phyloP scores from a whole-genome alignment of 2,329 filamentous ascomycete species.

The Phyllosticta citriasiana region DNA sequence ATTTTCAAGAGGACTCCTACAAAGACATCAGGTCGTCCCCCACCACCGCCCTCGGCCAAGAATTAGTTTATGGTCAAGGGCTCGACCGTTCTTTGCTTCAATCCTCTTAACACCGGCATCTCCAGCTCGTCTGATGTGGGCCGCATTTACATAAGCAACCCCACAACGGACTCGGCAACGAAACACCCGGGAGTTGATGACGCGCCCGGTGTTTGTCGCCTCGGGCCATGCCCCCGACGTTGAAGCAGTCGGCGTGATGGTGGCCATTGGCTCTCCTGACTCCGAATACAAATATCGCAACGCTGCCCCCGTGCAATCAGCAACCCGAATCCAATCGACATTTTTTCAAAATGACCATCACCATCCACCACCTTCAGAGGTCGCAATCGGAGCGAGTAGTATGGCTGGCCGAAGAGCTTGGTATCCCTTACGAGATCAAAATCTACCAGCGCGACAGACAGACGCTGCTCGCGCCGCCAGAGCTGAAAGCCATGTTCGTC shows the following conservation, averaged over 20 bases:
- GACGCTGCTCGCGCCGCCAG: constrained; percentile 18
- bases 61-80: neutral
- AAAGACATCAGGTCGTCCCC: neutral
- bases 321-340: neutral
- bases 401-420: constrained; percentile 57
- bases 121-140: neutral
- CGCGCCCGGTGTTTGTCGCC: neutral
- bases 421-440: constrained; percentile 42
- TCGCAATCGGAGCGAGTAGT: constrained; percentile 55
- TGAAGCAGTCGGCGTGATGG: too few species aligned
- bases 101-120: neutral
- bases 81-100: neutral
- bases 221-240: neutral
- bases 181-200: neutral
- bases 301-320: neutral
- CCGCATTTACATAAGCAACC: neutral
- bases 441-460: constrained; percentile 37
- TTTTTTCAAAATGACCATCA: constrained; percentile 13
- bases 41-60: neutral
- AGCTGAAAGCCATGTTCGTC: constrained; percentile 20
- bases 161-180: neutral
- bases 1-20: neutral
- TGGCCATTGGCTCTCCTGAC: neutral
- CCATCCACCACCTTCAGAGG: constrained; percentile 28
- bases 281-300: neutral